Percentiles rank a stretch among this genome's conserved stretches.
Conservation (phyloP, 306 rosid genomes). For the Gastrolobium bilobum region DNA sequence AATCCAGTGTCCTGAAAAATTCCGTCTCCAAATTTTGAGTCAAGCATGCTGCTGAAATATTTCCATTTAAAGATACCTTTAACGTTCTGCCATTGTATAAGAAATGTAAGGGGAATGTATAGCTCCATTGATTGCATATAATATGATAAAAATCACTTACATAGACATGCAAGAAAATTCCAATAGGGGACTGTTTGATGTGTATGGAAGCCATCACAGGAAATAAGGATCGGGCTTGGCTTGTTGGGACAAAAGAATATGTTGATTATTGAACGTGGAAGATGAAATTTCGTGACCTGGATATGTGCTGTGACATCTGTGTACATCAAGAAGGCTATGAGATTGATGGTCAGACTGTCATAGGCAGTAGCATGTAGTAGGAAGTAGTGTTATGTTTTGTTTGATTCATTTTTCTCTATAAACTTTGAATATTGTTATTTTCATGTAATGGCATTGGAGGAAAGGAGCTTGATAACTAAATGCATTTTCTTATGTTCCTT, state of each 20-base stretch:
- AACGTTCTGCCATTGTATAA: slow-evolving; percentile 9
- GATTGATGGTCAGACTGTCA: background rate
- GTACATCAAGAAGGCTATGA: background rate
- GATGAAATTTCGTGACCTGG: background rate
- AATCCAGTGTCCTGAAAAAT: slow-evolving; percentile 49
- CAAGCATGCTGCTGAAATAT: slow-evolving; percentile 13
- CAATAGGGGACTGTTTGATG: background rate
- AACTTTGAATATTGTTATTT: background rate
- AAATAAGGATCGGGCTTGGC: background rate
- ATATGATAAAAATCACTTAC: slow-evolving; percentile 19
- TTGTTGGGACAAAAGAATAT: slow-evolving; percentile 11
- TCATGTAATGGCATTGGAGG: slow-evolving; percentile 1
- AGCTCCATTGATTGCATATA: slow-evolving; percentile 31
- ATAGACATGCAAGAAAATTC: background rate
- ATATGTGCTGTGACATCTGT: background rate
- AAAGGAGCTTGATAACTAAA: background rate
- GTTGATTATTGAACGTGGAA: background rate
- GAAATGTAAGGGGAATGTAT: slow-evolving; percentile 37
- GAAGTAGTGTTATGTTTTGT: background rate
- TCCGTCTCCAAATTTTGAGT: slow-evolving; percentile 23
- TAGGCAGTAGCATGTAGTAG: background rate
- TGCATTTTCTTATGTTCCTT: background rate
- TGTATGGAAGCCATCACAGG: slow-evolving; percentile 14
- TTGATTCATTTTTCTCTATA: background rate
- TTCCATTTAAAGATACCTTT: slow-evolving; percentile 6